A percentile compares a stretch with the other conserved stretches of the same genome.
These are phyloP conservation scores for Cystobasidium sp. DNA, from an alignment of 1,284 basidiomycete genomes.

Conservation along the genomic window DNA sequence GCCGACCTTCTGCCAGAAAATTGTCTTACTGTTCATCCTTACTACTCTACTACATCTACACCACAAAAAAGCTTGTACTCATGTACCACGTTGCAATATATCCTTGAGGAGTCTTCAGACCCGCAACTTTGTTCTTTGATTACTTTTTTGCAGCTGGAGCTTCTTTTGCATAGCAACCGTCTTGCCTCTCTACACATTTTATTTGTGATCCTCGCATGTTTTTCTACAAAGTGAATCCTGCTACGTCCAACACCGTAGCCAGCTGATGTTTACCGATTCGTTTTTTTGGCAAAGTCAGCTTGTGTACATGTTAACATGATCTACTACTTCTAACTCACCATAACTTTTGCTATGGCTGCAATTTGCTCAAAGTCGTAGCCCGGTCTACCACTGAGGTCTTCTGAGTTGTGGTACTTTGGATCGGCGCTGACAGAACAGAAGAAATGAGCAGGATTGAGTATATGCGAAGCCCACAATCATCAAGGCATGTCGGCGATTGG, in stretches of 20 bases:
- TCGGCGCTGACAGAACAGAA: neutral
- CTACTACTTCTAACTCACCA: constrained; percentile 42
- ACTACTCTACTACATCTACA: too few relatives aligned
- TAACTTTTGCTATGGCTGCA: constrained; percentile 51
- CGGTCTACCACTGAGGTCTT: constrained; percentile 50
- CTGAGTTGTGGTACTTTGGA: constrained; percentile 54
- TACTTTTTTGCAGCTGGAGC: neutral
- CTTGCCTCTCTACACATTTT: neutral
- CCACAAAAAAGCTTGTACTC: constrained; percentile 13
- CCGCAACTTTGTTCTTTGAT: too few relatives aligned
- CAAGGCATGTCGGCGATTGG: neutral
- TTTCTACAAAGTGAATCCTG: constrained; percentile 34
- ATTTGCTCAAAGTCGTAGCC: constrained; percentile 56
- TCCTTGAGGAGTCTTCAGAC: neutral
- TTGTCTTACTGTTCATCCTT: too few relatives aligned
- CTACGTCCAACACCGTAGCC: constrained; percentile 24
- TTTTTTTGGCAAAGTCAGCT: too few relatives aligned
- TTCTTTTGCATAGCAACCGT: neutral
- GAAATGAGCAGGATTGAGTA: neutral
- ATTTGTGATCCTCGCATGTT: neutral
- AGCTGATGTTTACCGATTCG: constrained; percentile 1
- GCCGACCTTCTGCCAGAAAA: too few relatives aligned
- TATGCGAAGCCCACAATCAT: neutral
- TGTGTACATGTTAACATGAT: neutral
- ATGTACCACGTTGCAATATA: constrained; percentile 10